Evolutionary conservation across 2,329 filamentous ascomycete genomes (phyloP).

Genomic region (Ophiostoma australiae): DNA sequence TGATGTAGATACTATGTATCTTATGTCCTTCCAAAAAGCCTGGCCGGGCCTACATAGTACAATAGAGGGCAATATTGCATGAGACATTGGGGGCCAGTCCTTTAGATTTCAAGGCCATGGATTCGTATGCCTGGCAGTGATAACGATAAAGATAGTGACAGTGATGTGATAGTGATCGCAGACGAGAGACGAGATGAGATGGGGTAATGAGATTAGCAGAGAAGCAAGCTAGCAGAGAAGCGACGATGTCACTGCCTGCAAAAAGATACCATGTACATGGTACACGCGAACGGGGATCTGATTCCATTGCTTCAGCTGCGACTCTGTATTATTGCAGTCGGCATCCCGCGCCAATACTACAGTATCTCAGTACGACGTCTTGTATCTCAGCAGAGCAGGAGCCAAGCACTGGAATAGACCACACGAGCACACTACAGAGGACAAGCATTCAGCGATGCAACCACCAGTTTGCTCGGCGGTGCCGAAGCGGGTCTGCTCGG

Average conservation of each 20-base stretch:
- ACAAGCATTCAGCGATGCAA: neutral
- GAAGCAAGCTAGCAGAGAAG: neutral
- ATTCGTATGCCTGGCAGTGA: too few species aligned
- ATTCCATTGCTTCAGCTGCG: neutral
- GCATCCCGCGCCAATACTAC: neutral
- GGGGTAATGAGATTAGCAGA: neutral
- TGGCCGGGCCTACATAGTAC: too few species aligned
- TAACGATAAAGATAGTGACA: neutral
- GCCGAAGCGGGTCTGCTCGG: conserved; percentile 14
- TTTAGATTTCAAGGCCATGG: neutral
- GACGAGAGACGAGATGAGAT: neutral
- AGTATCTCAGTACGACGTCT: neutral
- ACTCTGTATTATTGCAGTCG: neutral
- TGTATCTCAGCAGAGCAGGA: neutral
- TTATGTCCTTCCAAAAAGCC: too few species aligned
- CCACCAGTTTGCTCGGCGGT: neutral
- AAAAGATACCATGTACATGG: too few species aligned
- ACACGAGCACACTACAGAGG: neutral
- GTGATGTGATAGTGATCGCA: neutral
- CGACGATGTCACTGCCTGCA: neutral
- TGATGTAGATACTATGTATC: too few species aligned
- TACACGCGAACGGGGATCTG: too few species aligned
- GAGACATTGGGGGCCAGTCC: neutral
- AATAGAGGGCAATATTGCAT: neutral
- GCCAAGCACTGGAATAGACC: too few species aligned